A percentile compares a stretch with the other conserved stretches of the same genome.
Conservation (phyloP, 768 basidiomycete genomes). For the Termitomyces sp. region DNA sequence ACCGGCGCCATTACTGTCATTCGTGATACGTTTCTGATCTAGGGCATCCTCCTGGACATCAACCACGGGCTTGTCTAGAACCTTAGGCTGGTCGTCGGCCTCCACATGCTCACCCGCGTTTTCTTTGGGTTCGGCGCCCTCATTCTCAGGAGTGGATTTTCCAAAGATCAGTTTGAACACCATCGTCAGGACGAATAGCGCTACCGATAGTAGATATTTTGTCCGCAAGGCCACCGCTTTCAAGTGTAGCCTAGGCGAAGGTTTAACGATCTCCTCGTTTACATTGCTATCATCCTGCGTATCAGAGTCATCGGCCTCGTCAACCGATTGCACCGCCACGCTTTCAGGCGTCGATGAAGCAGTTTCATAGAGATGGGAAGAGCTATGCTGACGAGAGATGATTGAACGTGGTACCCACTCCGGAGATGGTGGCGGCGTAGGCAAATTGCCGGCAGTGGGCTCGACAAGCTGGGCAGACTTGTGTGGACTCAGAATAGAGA, state of each 20-base stretch:
- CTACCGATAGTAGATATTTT: neutral
- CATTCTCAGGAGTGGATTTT: neutral
- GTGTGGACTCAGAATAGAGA: conserved; percentile 35
- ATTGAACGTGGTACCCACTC: conserved; percentile 19
- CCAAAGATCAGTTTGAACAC: conserved; percentile 13
- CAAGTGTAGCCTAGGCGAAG: neutral
- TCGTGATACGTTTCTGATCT: too few relatives aligned
- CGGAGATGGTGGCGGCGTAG: conserved; percentile 40
- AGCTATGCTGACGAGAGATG: neutral
- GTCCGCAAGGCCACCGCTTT: neutral
- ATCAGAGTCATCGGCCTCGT: neutral
- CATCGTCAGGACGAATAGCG: conserved; percentile 1
- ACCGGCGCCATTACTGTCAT: neutral
- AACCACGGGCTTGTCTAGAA: neutral
- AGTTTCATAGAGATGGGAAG: neutral
- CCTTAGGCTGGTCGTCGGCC: neutral
- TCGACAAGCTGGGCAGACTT: conserved; percentile 17
- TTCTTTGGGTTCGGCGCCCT: neutral
- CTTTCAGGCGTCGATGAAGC: neutral
- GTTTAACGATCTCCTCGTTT: neutral
- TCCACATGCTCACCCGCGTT: neutral
- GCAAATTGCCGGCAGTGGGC: conserved; percentile 21
- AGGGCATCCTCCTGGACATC: neutral
- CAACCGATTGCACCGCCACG: neutral
- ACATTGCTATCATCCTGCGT: neutral